These are phyloP conservation scores for Tetracladium maxilliforme DNA, from an alignment of 2,329 filamentous ascomycete species.

Conservation along the genomic window DNA sequence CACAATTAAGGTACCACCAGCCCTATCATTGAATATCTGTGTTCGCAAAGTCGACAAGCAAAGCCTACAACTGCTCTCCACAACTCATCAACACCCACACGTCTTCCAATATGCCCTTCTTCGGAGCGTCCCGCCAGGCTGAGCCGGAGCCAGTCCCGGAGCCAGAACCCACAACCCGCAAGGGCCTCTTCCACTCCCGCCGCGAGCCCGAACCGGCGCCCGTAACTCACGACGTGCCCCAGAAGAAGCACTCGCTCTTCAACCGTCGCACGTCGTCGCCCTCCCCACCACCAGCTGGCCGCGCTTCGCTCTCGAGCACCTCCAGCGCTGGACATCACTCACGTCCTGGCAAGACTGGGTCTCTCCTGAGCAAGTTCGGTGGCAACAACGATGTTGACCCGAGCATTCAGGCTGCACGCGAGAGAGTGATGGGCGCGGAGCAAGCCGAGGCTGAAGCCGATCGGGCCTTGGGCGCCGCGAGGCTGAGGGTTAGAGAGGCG, in stretches of 20 bases:
- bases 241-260: slow-evolving; percentile 13
- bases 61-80: too few relatives aligned
- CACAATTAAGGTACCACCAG: too few relatives aligned
- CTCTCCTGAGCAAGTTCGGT: slow-evolving; percentile 17
- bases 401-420: slow-evolving; percentile 42
- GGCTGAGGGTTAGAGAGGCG: slow-evolving; percentile 44
- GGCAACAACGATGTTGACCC: slow-evolving; percentile 39
- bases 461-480: slow-evolving; percentile 41
- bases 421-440: slow-evolving; percentile 48
- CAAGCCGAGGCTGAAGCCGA: slow-evolving; percentile 50
- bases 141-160: too few relatives aligned
- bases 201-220: slow-evolving; percentile 2
- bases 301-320: slow-evolving; percentile 10
- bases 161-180: too few relatives aligned
- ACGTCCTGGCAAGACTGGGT: slow-evolving; percentile 6
- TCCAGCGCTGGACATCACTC: slow-evolving; percentile 11
- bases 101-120: too few relatives aligned
- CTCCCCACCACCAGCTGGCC: slow-evolving; percentile 9
- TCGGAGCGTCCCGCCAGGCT: too few relatives aligned
- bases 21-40: too few relatives aligned
- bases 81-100: too few relatives aligned
- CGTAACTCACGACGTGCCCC: slow-evolving; percentile 1
- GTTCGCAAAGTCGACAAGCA: too few relatives aligned
- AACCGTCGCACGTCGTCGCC: slow-evolving; percentile 18
- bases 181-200: too few relatives aligned